Evolutionary conservation across 345 rosid genomes (phyloP).

Genomic region (Camelina laxa): DNA sequence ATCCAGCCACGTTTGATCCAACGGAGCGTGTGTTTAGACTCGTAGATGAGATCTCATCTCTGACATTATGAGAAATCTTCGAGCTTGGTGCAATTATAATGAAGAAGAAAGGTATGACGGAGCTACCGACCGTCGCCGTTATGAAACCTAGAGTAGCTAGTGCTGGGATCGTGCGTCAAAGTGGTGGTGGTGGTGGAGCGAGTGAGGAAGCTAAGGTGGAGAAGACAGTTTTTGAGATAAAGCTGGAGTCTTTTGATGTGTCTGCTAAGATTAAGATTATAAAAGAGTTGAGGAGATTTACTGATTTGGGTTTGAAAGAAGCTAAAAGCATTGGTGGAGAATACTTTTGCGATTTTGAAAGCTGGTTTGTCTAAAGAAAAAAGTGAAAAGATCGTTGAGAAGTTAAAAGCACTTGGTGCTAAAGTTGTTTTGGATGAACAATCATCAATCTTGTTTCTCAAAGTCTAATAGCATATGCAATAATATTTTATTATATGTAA

Average conservation of each 20-base stretch:
- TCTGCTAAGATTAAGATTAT: slow-evolving; percentile 78
- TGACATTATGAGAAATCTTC: slow-evolving; percentile 68
- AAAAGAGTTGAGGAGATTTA: slow-evolving; percentile 77
- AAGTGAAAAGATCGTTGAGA: slow-evolving; percentile 80
- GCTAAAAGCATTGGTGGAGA: slow-evolving; percentile 92
- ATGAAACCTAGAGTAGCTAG: slow-evolving; percentile 64
- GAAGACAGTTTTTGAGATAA: slow-evolving; percentile 84
- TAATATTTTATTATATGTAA: no score
- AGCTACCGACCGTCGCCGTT: slow-evolving; percentile 63
- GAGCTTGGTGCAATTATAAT: slow-evolving; percentile 74
- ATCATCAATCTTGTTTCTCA: background rate
- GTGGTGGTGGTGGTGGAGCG: slow-evolving; percentile 47
- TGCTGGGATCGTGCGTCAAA: slow-evolving; percentile 44
- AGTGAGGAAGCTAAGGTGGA: slow-evolving; percentile 78
- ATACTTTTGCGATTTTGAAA: slow-evolving; percentile 68
- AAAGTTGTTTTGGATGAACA: slow-evolving; percentile 83
- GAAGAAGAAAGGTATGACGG: slow-evolving; percentile 72
- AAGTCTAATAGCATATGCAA: background rate
- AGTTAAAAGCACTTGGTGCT: slow-evolving; percentile 81
- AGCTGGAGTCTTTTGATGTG: slow-evolving; percentile 74
- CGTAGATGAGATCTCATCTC: slow-evolving; percentile 75
- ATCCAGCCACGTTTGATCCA: slow-evolving; percentile 82
- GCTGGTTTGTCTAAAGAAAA: slow-evolving; percentile 83
- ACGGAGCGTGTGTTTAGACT: slow-evolving; percentile 81
- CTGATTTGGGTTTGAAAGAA: slow-evolving; percentile 92